Base-by-base conservation (phyloP, 768 basidiomycete species). In the Solioccasus polychromus region DNA sequence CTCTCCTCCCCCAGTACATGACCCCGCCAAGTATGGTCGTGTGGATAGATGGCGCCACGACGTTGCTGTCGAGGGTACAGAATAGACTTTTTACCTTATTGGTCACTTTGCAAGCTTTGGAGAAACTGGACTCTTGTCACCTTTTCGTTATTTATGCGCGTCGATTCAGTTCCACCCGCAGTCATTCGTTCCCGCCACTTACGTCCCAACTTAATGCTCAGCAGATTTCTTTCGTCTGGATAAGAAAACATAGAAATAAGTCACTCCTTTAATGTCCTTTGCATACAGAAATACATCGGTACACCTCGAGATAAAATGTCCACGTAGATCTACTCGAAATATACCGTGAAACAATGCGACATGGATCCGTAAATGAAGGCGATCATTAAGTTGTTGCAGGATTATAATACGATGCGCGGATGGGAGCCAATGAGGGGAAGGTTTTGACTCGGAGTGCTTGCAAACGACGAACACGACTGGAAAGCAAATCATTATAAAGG, bases 1-100 rank as follows among this genome's bases (percentile, higher is more conserved):
- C 26, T 81, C 83, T 2, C 83, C 85, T 20, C 83, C 85, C 12
- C 82, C 81, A 8, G 59, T 74, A 31, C 77, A 76, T 19, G 88
- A 91, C 47, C 69, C 77, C 30, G 73, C 70, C 28, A 91, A 89
- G 60, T 85, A 75, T 51, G 78, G 76, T 8, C 72, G 78, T 4
- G 88, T 92, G 22, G 89, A 92, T 62, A 77, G 78, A 49, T 92
- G 89, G 89, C 79, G 89, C 52, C 81, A 76, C 50, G 80, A 88
- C 55, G 86, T 92, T 35, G 81, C 78, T 15, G 79, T 85, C 10
- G 86, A 86, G 53, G 83, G 82, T n/a, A 72, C 79, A 45, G 58
- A 50, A 30, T 65, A 60, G 41, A 47, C 18, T 34, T 37, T 44
- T n/a, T 45, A 47, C 31, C n/a, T 50, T 50, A 47, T 35, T 23